phyloP scores from a whole-genome alignment of 306 rosid species.

The Acacia acuminata region DNA sequence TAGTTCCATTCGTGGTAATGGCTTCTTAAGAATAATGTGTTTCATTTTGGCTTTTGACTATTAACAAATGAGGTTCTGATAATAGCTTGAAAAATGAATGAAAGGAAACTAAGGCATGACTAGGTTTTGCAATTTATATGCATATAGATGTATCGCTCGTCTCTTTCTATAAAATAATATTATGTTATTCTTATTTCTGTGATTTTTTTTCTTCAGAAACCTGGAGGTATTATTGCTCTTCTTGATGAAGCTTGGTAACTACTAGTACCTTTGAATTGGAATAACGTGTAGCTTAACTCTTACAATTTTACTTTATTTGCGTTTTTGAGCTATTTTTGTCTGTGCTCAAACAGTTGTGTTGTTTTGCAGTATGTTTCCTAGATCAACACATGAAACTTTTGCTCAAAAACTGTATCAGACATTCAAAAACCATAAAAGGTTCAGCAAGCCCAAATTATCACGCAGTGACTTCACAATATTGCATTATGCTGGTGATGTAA shows the following conservation, averaged over 20 bases:
- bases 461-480: slow-evolving; percentile 96
- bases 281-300: slow-evolving; percentile 23
- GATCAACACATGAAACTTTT: slow-evolving; percentile 98
- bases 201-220: slow-evolving; percentile 70
- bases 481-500: slow-evolving; percentile 99
- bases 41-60: slow-evolving; percentile 6
- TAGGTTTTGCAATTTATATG: slow-evolving; percentile 18
- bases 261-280: slow-evolving; percentile 23
- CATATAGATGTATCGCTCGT: not conserved
- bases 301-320: slow-evolving; percentile 17
- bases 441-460: slow-evolving; percentile 87
- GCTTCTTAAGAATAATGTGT: not conserved
- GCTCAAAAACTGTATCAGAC: slow-evolving; percentile 97
- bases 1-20: not conserved
- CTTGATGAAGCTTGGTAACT: slow-evolving; percentile 98
- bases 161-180: not conserved
- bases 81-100: not conserved
- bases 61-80: slow-evolving; percentile 10
- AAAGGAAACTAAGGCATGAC: slow-evolving; percentile 8
- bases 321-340: slow-evolving; percentile 12
- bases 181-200: not conserved
- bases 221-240: slow-evolving; percentile 99
- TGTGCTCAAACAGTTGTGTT: slow-evolving; percentile 30
- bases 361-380: slow-evolving; percentile 93
- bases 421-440: slow-evolving; percentile 89